These are phyloP conservation scores for Dalechampia spathulata DNA, from an alignment of 441 rosid genomes.

Conservation along the genomic window DNA sequence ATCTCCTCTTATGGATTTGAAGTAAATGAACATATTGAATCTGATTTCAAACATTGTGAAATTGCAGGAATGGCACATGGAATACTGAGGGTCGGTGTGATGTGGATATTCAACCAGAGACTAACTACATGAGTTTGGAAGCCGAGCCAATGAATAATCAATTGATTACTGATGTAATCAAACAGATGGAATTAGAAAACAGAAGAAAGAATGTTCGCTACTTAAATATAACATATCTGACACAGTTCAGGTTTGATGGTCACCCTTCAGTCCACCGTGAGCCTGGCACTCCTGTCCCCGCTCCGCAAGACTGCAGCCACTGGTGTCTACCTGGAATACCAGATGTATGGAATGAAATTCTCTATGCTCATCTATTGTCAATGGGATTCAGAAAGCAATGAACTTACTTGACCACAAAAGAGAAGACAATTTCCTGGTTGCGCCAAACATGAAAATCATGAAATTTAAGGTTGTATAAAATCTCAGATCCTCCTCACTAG, in stretches of 20 bases:
- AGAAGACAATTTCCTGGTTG: background rate
- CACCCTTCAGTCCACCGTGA: constrained; percentile 65
- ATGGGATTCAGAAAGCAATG: constrained; percentile 42
- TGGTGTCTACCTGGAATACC: constrained; percentile 85
- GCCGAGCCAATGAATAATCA: constrained; percentile 47
- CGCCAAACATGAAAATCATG: constrained; percentile 4
- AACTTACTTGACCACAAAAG: constrained; percentile 5
- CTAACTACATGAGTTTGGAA: constrained; percentile 28
- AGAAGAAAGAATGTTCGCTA: constrained; percentile 41
- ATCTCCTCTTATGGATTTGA: too few species aligned
- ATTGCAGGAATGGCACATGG: constrained; percentile 77
- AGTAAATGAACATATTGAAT: too few species aligned
- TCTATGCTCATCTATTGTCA: constrained; percentile 55
- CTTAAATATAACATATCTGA: constrained; percentile 61
- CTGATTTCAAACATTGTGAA: too few species aligned
- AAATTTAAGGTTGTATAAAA: constrained; percentile 16
- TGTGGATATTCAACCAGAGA: constrained; percentile 50
- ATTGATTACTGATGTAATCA: constrained; percentile 39
- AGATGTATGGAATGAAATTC: constrained; percentile 68
- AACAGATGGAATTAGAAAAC: constrained; percentile 35
- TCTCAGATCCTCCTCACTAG: constrained; percentile 21
- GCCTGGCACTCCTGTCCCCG: constrained; percentile 40
- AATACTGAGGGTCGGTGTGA: constrained; percentile 59
- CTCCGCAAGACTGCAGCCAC: constrained; percentile 84
- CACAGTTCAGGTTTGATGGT: constrained; percentile 57